phyloP scores from a whole-genome alignment of 2,329 filamentous ascomycete species.

The Penicillium sp. region DNA sequence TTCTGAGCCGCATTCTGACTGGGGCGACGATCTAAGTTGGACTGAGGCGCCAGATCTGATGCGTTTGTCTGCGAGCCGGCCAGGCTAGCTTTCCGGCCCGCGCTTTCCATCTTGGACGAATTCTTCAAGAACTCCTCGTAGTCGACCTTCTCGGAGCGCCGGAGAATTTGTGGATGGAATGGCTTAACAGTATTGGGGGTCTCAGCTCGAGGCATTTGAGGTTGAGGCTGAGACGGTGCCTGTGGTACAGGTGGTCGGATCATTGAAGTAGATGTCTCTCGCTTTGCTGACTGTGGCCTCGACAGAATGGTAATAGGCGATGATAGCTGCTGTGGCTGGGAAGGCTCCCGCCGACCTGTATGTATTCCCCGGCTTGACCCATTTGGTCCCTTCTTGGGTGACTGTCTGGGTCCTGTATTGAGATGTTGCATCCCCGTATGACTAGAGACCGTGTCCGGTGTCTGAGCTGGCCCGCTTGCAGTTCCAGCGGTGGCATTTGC shows the following conservation, averaged over 20 bases:
- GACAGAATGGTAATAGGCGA: slow-evolving; percentile 40
- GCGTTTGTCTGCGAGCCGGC: slow-evolving; percentile 9
- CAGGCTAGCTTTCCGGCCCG: slow-evolving; percentile 14
- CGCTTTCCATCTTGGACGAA: slow-evolving; percentile 1
- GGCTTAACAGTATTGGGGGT: slow-evolving; percentile 41
- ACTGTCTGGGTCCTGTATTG: slow-evolving; percentile 30
- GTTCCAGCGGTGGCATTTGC: slow-evolving; percentile 15
- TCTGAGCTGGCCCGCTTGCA: slow-evolving; percentile 19
- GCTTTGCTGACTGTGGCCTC: slow-evolving; percentile 33
- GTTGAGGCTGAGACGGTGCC: neutral
- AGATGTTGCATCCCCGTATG: slow-evolving; percentile 42
- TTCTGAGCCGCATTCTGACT: slow-evolving; percentile 47
- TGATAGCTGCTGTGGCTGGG: slow-evolving; percentile 22
- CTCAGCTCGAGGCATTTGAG: slow-evolving; percentile 29
- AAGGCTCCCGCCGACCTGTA: slow-evolving; percentile 21
- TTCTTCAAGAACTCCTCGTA: slow-evolving; percentile 27
- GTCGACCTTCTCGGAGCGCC: slow-evolving; percentile 46
- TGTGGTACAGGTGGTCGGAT: slow-evolving; percentile 9
- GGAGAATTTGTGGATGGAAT: slow-evolving; percentile 56
- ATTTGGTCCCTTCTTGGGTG: slow-evolving; percentile 24
- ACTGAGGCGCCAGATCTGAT: slow-evolving; percentile 18
- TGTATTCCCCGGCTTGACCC: slow-evolving; percentile 22
- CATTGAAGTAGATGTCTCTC: slow-evolving; percentile 18
- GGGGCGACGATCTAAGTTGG: slow-evolving; percentile 37
- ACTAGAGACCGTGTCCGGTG: slow-evolving; percentile 41